Evolutionary conservation across 345 rosid genomes (phyloP).

Genomic region (Atalantia buxifolia): DNA sequence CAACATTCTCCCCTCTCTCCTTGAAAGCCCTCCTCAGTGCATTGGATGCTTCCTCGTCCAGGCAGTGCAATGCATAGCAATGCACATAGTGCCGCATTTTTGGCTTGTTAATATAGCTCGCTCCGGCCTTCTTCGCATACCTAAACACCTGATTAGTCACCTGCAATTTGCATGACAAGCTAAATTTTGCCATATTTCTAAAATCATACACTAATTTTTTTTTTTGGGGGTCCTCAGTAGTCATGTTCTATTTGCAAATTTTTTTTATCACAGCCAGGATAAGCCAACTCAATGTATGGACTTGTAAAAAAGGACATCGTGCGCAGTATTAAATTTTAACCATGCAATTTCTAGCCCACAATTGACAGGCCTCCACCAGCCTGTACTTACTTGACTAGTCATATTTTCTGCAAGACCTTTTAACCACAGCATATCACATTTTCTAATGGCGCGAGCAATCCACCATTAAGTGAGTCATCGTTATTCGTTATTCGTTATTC

Average conservation of each 20-base stretch:
- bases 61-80: constrained; percentile 92
- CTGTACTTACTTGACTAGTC: constrained; percentile 32
- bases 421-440: constrained; percentile 36
- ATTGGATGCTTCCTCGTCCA: constrained; percentile 85
- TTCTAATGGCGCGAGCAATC: background rate
- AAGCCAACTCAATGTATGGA: constrained; percentile 33
- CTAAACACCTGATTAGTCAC: constrained; percentile 97
- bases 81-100: constrained; percentile 99
- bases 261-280: background rate
- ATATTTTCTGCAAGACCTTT: constrained; percentile 11
- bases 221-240: too few relatives aligned
- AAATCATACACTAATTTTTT: too few relatives aligned
- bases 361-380: constrained; percentile 10
- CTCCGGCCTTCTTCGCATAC: constrained; percentile 90
- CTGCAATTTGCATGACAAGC: constrained; percentile 24
- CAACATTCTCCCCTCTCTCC: constrained; percentile 95
- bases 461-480: background rate
- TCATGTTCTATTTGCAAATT: too few relatives aligned
- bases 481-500: too few relatives aligned
- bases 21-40: constrained; percentile 70
- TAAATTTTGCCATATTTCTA: too few relatives aligned
- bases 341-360: constrained; percentile 19
- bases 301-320: constrained; percentile 1
- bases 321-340: constrained; percentile 10
- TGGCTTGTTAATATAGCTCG: constrained; percentile 97